Percentiles rank a stretch among this genome's conserved stretches.
phyloP scores from a whole-genome alignment of 148 eudicot genomes.

The Dysphania ambrosioides region DNA sequence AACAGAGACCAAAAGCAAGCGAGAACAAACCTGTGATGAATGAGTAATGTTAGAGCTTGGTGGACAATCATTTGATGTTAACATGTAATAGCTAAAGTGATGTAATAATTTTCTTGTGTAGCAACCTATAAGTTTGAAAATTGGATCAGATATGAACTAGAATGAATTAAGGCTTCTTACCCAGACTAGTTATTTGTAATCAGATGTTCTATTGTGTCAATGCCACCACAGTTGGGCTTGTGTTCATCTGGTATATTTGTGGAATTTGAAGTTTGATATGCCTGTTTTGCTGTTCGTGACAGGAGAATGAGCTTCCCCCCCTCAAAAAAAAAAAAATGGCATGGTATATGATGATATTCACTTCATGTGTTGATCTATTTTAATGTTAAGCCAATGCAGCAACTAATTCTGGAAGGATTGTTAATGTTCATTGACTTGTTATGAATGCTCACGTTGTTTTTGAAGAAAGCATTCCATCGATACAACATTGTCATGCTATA shows the following conservation, averaged over 20 bases:
- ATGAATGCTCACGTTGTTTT: too few species aligned
- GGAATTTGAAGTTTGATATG: too few species aligned
- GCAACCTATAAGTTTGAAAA: background rate
- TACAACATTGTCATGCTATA: too few species aligned
- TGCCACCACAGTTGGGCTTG: constrained; percentile 1
- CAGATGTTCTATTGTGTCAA: background rate
- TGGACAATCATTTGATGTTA: background rate
- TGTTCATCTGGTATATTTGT: background rate
- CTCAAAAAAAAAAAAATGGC: too few species aligned
- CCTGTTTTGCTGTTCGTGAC: too few species aligned
- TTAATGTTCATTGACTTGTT: too few species aligned
- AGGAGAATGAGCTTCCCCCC: too few species aligned
- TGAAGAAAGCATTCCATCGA: too few species aligned
- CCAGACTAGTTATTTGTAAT: background rate
- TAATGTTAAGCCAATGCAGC: too few species aligned
- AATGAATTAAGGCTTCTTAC: background rate
- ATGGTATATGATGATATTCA: too few species aligned
- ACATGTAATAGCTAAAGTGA: constrained; percentile 16
- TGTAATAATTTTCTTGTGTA: background rate
- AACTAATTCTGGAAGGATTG: background rate
- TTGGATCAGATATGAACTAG: background rate
- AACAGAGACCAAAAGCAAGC: constrained; percentile 75
- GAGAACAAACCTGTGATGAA: constrained; percentile 97
- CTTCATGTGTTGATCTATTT: too few species aligned
- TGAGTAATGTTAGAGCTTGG: constrained; percentile 38